Evolutionary conservation across 768 basidiomycete genomes (phyloP).

Genomic region (Termitomyces eurrhizus): DNA sequence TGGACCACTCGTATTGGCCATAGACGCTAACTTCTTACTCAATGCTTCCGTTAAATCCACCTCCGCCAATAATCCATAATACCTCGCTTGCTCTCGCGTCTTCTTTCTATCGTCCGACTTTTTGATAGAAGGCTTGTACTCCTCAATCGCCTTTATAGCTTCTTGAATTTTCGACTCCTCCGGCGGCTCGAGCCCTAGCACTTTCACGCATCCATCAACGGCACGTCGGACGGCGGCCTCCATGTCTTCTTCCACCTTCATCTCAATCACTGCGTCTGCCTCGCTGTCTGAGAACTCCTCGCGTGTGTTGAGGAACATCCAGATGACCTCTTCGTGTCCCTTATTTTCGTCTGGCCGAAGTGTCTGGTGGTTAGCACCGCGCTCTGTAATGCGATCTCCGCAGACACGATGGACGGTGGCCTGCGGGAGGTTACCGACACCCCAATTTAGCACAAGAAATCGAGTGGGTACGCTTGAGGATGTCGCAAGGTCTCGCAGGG

Average conservation of each 20-base stretch:
- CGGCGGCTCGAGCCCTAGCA: constrained; percentile 53
- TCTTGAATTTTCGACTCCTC: constrained; percentile 50
- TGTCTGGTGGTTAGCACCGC: constrained; percentile 85
- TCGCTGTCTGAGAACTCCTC: constrained; percentile 50
- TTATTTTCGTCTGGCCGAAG: constrained; percentile 53
- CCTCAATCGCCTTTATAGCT: constrained; percentile 44
- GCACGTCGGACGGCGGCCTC: constrained; percentile 55
- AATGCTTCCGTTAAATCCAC: constrained; percentile 54
- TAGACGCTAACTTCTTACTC: constrained; percentile 32
- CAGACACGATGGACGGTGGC: constrained; percentile 72
- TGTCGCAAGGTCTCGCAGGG: constrained; percentile 54
- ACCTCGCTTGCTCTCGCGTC: constrained; percentile 44
- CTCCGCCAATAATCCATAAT: constrained; percentile 78
- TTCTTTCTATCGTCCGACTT: constrained; percentile 30
- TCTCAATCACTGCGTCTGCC: constrained; percentile 66
- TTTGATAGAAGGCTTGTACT: constrained; percentile 36
- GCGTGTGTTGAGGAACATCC: constrained; percentile 65
- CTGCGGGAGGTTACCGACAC: constrained; percentile 45
- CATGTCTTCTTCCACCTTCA: constrained; percentile 49
- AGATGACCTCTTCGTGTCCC: constrained; percentile 76
- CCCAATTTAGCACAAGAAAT: constrained; percentile 82
- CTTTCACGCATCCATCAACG: constrained; percentile 50
- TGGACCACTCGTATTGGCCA: constrained; percentile 12
- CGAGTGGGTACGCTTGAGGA: constrained; percentile 52
- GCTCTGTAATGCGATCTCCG: constrained; percentile 62